Base-by-base conservation (phyloP, 2,329 filamentous ascomycete genomes). In the Penicillium griseofulvum region DNA sequence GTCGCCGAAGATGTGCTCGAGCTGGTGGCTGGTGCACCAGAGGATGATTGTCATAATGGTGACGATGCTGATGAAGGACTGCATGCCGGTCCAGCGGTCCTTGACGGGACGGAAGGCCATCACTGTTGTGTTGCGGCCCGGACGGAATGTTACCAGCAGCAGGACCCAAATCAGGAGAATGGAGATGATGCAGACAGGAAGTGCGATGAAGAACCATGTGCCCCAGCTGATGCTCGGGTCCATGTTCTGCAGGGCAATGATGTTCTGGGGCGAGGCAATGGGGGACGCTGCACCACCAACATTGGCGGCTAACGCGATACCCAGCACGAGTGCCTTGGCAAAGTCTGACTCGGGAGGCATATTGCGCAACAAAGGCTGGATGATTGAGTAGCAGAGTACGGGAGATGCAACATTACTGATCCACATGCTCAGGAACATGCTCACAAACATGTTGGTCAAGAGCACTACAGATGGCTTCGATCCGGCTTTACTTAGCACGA, bases 341-440 rank as follows among this genome's bases (percentile, higher is more conserved):
- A 97, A 97, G 73, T 88, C 83, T 16, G 91, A 96, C 67, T 94
- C 92, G 0, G 89, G 83, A 0, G 93, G 89, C 33, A 99, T 82
- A 59, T 97, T 99, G 57, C 94, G 90, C 28, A 99, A 83, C 78
- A 99, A 91, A 4, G 95, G 94, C 86, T 93, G 92, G 57, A 99
- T 96, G 67, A 99, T 97, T 19, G 91, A 96, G 74, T 95, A 97
- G 79, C 94, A 99, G 36, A 99, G 82, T 10, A 99, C 94, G 0
- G 94, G 94, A 1, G 95, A 93, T 1, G 94, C 94, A 28, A 99
- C 95, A 65, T 99, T 99, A 76, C 91, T 96, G 68, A 99, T 97
- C 81, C 96, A 91, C 94, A 99, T 99, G 66, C 91, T 97, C 9
- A 95, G 88, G 72, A 99, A 95, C 68, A 94, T 95, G 52, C 93